phyloP scores from a whole-genome alignment of 306 rosid genomes.

The Cicer bijugum region DNA sequence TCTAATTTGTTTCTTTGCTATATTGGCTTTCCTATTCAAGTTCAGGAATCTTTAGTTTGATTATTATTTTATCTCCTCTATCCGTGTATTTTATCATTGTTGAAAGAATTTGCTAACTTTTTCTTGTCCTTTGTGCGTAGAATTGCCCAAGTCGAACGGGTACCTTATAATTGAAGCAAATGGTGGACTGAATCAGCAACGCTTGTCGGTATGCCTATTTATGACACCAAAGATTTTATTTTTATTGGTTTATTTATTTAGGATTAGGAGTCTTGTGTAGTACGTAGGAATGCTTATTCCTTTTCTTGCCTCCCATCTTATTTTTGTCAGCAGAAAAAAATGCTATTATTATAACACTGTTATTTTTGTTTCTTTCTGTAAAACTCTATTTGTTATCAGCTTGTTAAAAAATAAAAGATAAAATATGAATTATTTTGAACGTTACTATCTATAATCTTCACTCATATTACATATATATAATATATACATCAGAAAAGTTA shows the following conservation, averaged over 20 bases:
- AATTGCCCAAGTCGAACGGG: constrained; percentile 84
- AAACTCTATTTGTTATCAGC: background rate
- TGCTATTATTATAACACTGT: background rate
- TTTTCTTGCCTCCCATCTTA: constrained; percentile 3
- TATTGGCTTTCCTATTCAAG: constrained; percentile 27
- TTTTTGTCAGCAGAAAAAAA: background rate
- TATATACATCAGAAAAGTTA: constrained; percentile 10
- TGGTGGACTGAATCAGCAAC: constrained; percentile 97
- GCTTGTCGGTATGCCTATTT: constrained; percentile 77
- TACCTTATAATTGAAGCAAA: constrained; percentile 95
- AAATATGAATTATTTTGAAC: constrained; percentile 14
- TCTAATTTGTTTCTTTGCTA: constrained; percentile 10
- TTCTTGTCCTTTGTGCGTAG: constrained; percentile 47
- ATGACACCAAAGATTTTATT: constrained; percentile 29
- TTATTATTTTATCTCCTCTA: constrained; percentile 17
- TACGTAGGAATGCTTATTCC: constrained; percentile 30
- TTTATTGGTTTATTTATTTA: constrained; percentile 30
- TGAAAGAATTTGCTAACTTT: constrained; percentile 40
- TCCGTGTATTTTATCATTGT: constrained; percentile 31
- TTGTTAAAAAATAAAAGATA: background rate
- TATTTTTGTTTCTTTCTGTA: background rate
- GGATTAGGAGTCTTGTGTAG: background rate
- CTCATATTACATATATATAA: constrained; percentile 29
- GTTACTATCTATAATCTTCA: background rate
- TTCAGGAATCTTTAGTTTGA: constrained; percentile 32